These are phyloP conservation scores for Neobulgaria alba DNA, from an alignment of 2,329 filamentous ascomycete species.

Conservation along the genomic window DNA sequence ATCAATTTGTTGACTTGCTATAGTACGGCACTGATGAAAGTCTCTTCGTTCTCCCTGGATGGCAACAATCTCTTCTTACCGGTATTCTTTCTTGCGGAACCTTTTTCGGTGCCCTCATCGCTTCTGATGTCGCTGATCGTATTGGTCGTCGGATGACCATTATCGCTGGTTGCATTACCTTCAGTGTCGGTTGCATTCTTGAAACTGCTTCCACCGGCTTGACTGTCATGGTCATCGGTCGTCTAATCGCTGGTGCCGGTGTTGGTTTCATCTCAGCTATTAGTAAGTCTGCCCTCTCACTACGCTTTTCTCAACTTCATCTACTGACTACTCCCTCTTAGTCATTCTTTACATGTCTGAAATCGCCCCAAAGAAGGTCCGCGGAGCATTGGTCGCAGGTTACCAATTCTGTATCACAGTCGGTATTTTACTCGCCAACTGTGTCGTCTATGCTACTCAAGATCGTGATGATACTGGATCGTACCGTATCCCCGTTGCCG, in stretches of 20 bases:
- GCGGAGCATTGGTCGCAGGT: slow-evolving; percentile 69
- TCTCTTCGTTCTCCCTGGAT: slow-evolving; percentile 55
- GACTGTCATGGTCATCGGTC: slow-evolving; percentile 43
- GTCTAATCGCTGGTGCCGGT: slow-evolving; percentile 66
- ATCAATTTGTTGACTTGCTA: background rate
- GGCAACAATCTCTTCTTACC: slow-evolving; percentile 48
- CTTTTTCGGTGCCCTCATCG: slow-evolving; percentile 72
- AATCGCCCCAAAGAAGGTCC: slow-evolving; percentile 58
- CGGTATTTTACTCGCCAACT: slow-evolving; percentile 65
- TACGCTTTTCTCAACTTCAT: background rate
- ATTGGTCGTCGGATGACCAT: slow-evolving; percentile 65
- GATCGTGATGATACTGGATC: slow-evolving; percentile 53
- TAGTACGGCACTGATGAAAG: slow-evolving; percentile 9
- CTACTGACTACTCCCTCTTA: slow-evolving; percentile 26
- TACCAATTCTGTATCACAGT: slow-evolving; percentile 81
- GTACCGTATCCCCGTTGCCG: slow-evolving; percentile 71
- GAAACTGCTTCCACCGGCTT: slow-evolving; percentile 51
- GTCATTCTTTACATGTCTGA: slow-evolving; percentile 68
- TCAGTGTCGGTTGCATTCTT: slow-evolving; percentile 56
- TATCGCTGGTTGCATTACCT: slow-evolving; percentile 52
- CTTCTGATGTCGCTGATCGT: slow-evolving; percentile 68
- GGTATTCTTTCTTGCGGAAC: slow-evolving; percentile 65
- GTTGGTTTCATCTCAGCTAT: slow-evolving; percentile 75
- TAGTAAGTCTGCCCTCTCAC: slow-evolving; percentile 49
- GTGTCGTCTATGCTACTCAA: slow-evolving; percentile 65